A percentile compares a stretch with the other conserved stretches of the same genome.
phyloP scores from a whole-genome alignment of 768 basidiomycete species.

The Bullera alba region DNA sequence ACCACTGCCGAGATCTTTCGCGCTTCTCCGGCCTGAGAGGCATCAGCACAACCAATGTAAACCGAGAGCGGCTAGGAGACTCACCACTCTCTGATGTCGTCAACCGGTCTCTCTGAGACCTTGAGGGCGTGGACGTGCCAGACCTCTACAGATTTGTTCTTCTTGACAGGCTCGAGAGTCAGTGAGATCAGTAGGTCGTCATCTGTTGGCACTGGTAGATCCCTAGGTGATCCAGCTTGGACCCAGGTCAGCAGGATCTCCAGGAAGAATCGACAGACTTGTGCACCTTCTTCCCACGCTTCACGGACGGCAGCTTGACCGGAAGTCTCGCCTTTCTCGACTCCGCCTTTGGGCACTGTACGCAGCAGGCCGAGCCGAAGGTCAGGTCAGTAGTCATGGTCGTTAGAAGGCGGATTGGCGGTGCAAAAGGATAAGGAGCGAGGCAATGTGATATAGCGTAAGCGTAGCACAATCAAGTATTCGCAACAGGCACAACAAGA shows the following conservation, averaged over 20 bases:
- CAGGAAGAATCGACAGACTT: not conserved
- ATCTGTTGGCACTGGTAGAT: conserved; percentile 14
- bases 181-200: conserved; percentile 16
- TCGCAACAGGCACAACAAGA: not conserved
- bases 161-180: conserved; percentile 7
- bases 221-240: conserved; percentile 30
- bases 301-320: conserved; percentile 38
- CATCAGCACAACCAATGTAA: not conserved
- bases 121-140: conserved; percentile 32
- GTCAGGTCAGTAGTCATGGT: not conserved
- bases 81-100: conserved; percentile 12
- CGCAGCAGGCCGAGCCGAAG: not conserved
- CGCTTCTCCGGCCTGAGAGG: conserved; percentile 32
- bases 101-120: conserved; percentile 11
- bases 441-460: not conserved
- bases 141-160: conserved; percentile 5
- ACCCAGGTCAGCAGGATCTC: not conserved
- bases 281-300: conserved; percentile 39
- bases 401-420: too few species aligned
- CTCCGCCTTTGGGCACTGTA: conserved; percentile 40
- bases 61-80: not conserved
- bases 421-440: not conserved
- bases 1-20: conserved; percentile 27
- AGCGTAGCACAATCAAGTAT: not conserved
- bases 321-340: conserved; percentile 33